These are phyloP conservation scores for Rhodotorula glutinis DNA, from an alignment of 1,284 basidiomycete species.

Conservation along the genomic window DNA sequence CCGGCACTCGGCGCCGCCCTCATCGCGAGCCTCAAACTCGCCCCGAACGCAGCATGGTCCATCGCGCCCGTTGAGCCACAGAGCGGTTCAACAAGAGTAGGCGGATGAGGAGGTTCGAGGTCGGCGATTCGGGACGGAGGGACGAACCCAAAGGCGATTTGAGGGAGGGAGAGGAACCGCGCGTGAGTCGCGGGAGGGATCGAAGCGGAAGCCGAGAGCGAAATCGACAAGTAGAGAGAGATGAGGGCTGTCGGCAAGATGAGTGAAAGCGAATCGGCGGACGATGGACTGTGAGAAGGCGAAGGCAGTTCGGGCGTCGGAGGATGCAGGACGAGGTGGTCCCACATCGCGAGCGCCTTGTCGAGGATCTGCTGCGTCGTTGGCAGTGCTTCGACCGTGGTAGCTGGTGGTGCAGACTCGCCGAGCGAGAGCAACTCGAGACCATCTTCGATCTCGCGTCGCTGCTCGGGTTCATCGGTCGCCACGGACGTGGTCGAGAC, in stretches of 20 bases:
- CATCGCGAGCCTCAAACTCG: slow-evolving; percentile 24
- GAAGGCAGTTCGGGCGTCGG: background rate
- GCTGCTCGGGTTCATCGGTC: background rate
- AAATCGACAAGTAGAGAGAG: slow-evolving; percentile 11
- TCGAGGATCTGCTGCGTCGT: slow-evolving; percentile 9
- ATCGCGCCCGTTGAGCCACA: slow-evolving; percentile 1
- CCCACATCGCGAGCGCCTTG: slow-evolving; percentile 6
- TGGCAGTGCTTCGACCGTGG: background rate
- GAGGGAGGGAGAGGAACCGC: slow-evolving; percentile 12
- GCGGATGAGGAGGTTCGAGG: slow-evolving; percentile 8
- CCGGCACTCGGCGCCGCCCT: slow-evolving; percentile 8
- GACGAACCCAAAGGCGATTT: slow-evolving; percentile 25
- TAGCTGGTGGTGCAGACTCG: background rate
- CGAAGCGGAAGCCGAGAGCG: background rate
- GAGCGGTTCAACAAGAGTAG: background rate
- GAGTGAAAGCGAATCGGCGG: background rate
- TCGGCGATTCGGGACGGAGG: slow-evolving; percentile 10
- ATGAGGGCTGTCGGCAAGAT: slow-evolving; percentile 10
- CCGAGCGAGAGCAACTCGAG: background rate
- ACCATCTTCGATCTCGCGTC: background rate
- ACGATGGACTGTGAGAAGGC: background rate
- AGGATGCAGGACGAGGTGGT: slow-evolving; percentile 7
- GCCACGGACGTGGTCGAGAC: background rate
- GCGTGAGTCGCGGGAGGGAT: slow-evolving; percentile 17
- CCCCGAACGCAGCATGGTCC: slow-evolving; percentile 29